Base-by-base conservation (phyloP, 805 yeast species). In the Metschnikowia anglica region DNA sequence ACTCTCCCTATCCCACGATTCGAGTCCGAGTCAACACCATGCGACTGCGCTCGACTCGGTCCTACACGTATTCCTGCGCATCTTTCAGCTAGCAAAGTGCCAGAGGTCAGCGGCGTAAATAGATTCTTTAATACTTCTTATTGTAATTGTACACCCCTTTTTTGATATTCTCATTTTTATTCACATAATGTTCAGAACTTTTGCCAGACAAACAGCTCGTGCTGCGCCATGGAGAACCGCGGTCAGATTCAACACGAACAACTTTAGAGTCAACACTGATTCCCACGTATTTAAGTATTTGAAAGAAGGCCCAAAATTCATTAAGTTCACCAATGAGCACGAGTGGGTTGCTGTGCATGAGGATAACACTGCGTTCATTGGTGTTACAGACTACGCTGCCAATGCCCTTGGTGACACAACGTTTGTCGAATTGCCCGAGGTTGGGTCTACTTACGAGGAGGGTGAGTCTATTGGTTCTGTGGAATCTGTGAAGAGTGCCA, bases 391-490 rank as follows among this genome's bases (percentile, higher is more conserved):
- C 57, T 90, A 93, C 62, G 99, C 99, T 15, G 84, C 97, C 17
- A 96, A 89, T 59, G 95, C 98, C 6, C 78, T 93, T 48, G 99
- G 99, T 34, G 99, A 93, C 67, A 95, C 95, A 43, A 95, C 98
- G 3, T 93, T 76, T 62, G 84, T 90, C 46, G 99, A 93, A 68
- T 74, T 91, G 54, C 95, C 96, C 35, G 90, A 83, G 53, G 77
- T 76, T 29, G 86, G 83, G 30, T 76, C 74, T 30, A 70, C 60
- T 23, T 73, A 83, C 43, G 81, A 72, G 44, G 74, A 75, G 37
- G 95, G 95, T 38, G 97, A 88, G 50, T 72, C 91, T 11, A 72
- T 93, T 60, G 97, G 97, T 5, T 85, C 96, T 24, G 95, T 93
- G 30, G 99, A 93, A 68, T 79, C 89, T 32, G 99, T 93, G 58